Conservation (phyloP, 352 stramenopile genomes). For the Paralagenidium karlingii region DNA sequence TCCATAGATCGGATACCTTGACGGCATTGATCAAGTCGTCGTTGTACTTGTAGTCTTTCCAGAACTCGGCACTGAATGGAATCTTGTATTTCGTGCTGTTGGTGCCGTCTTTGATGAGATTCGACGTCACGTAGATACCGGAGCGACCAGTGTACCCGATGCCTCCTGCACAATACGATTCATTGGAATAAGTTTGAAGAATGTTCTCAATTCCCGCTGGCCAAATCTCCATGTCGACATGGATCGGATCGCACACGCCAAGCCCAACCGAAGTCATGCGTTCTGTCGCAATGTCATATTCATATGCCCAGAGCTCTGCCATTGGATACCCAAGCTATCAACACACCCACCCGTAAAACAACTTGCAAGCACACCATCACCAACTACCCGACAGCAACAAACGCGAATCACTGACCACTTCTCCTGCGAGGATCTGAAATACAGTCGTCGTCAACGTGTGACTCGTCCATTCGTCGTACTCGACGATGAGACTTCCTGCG, state of each 20-base stretch:
- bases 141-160: conserved; percentile 19
- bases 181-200: conserved; percentile 30
- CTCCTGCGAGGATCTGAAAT: conserved; percentile 28
- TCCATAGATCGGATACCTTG: conserved; percentile 11
- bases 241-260: conserved; percentile 27
- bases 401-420: too few species aligned
- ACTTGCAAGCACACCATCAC: too few species aligned
- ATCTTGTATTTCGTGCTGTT: conserved; percentile 10
- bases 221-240: conserved; percentile 49
- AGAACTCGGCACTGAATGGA: conserved; percentile 30
- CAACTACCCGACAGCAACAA: too few species aligned
- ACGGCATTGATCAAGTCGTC: conserved; percentile 21
- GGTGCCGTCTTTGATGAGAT: conserved; percentile 18
- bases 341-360: too few species aligned
- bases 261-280: conserved; percentile 18
- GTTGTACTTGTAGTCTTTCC: conserved; percentile 28
- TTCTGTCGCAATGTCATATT: too few species aligned
- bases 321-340: too few species aligned
- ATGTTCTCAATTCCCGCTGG: conserved; percentile 11
- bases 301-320: too few species aligned
- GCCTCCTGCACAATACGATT: conserved; percentile 12
- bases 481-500: conserved; percentile 22
- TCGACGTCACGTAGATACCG: conserved; percentile 21
- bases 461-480: conserved; percentile 23
- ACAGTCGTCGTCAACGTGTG: conserved; percentile 20